Conservation (phyloP, 495 filamentous ascomycete species). For the Podospora tetraspora region DNA sequence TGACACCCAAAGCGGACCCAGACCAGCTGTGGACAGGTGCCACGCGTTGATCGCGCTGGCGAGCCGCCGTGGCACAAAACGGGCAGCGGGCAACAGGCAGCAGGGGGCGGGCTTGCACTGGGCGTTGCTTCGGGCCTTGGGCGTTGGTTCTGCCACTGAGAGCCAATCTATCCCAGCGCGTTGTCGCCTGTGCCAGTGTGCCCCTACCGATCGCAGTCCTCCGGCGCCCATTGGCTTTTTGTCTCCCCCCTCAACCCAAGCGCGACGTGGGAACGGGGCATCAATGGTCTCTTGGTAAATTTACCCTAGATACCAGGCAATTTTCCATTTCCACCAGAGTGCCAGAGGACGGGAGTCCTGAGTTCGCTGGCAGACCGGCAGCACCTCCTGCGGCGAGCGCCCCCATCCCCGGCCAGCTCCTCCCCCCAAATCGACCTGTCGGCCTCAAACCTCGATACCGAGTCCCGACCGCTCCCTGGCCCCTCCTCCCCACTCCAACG, state of each 20-base stretch:
- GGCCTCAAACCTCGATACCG: slow-evolving; percentile 3
- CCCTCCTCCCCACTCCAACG: slow-evolving; percentile 5
- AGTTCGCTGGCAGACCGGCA: not conserved
- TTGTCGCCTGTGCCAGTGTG: slow-evolving; percentile 4
- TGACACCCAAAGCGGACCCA: not conserved
- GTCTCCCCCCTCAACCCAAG: slow-evolving; percentile 7
- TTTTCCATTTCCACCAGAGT: not conserved
- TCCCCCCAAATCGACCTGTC: not conserved
- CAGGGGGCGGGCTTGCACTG: not conserved
- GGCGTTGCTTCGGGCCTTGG: not conserved
- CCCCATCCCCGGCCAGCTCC: not conserved
- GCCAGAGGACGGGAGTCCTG: not conserved
- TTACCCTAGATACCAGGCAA: slow-evolving; percentile 3
- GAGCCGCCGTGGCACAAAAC: not conserved
- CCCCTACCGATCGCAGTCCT: not conserved
- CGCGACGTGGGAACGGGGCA: slow-evolving; percentile 12
- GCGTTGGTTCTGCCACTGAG: slow-evolving; percentile 2
- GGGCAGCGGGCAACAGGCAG: not conserved
- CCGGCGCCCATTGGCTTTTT: slow-evolving; percentile 1
- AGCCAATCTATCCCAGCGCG: slow-evolving; percentile 12
- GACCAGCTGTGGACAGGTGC: slow-evolving; percentile 11
- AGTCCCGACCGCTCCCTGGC: not conserved
- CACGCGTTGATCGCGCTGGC: not conserved
- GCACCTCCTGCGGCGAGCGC: not conserved
- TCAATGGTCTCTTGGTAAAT: slow-evolving; percentile 7